Conservation (phyloP, 495 filamentous ascomycete species). For the Astrocystis sublimbata region DNA sequence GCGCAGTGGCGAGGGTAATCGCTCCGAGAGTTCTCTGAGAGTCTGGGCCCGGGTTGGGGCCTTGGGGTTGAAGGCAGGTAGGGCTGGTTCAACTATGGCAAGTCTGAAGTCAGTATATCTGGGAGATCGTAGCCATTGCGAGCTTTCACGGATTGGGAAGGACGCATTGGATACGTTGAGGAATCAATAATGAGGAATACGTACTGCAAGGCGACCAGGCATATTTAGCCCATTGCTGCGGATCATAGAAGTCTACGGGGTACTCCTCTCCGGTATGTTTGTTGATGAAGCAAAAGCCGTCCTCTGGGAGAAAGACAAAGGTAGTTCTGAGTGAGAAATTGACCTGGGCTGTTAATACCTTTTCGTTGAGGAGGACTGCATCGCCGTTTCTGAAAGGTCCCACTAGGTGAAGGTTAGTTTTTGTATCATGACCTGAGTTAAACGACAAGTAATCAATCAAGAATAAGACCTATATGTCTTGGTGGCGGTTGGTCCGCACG, state of each 20-base stretch:
- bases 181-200: neutral
- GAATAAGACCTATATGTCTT: neutral
- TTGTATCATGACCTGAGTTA: neutral
- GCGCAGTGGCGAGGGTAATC: constrained; percentile 29
- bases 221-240: constrained; percentile 76
- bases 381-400: constrained; percentile 90
- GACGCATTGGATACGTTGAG: neutral
- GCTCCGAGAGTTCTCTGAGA: constrained; percentile 42
- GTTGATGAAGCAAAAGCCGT: constrained; percentile 87
- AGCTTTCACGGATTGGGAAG: neutral
- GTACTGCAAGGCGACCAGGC: constrained; percentile 68
- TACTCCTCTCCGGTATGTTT: constrained; percentile 79
- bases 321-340: constrained; percentile 90
- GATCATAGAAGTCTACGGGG: constrained; percentile 81
- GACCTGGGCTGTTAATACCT: constrained; percentile 89
- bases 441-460: too few relatives aligned
- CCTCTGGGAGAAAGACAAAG: constrained; percentile 82
- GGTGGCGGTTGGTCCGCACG: neutral
- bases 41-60: constrained; percentile 37
- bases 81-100: constrained; percentile 52
- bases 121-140: neutral
- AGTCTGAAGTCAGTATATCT: neutral
- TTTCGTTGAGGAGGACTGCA: constrained; percentile 84
- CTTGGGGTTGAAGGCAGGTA: constrained; percentile 49
- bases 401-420: constrained; percentile 55